phyloP scores from a whole-genome alignment of 352 stramenopile species.

The Phytophthora pisi region DNA sequence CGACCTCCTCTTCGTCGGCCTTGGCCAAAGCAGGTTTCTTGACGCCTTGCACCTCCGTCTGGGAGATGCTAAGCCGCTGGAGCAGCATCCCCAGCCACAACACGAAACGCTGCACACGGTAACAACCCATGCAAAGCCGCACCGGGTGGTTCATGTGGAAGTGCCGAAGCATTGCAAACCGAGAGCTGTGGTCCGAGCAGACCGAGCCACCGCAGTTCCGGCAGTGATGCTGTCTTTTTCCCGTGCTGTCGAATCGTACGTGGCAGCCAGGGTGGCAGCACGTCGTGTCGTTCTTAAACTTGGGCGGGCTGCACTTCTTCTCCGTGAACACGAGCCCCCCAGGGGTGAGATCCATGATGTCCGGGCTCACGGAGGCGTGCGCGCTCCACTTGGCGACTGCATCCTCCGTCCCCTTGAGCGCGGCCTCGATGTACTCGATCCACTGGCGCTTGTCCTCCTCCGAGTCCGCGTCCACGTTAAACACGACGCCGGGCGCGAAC shows the following conservation, averaged over 20 bases:
- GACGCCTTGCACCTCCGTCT: conserved; percentile 39
- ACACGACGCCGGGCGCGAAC: conserved; percentile 73
- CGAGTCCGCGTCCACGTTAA: conserved; percentile 80
- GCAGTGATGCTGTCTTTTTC: conserved; percentile 84
- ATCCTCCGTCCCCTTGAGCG: conserved; percentile 46
- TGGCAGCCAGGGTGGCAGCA: conserved; percentile 69
- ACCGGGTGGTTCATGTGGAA: conserved; percentile 68
- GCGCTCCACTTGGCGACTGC: conserved; percentile 50
- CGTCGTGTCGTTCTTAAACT: conserved; percentile 72
- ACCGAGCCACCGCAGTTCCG: conserved; percentile 81
- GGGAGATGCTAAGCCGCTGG: conserved; percentile 61
- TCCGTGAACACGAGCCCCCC: conserved; percentile 67
- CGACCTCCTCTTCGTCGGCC: conserved; percentile 68
- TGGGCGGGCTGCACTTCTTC: conserved; percentile 62
- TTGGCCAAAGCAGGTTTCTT: conserved; percentile 45
- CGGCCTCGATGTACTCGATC: conserved; percentile 79
- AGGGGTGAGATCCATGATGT: conserved; percentile 56
- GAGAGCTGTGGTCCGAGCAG: conserved; percentile 82
- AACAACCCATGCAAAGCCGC: conserved; percentile 72
- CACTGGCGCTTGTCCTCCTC: conserved; percentile 81
- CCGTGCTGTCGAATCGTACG: conserved; percentile 75
- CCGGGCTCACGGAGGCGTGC: conserved; percentile 35
- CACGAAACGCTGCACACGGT: conserved; percentile 76
- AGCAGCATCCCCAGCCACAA: conserved; percentile 72
- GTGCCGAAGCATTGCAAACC: conserved; percentile 70